Percentiles rank a stretch among this genome's conserved stretches.
Conservation (phyloP, 306 rosid species). For the Vigna angularis region DNA sequence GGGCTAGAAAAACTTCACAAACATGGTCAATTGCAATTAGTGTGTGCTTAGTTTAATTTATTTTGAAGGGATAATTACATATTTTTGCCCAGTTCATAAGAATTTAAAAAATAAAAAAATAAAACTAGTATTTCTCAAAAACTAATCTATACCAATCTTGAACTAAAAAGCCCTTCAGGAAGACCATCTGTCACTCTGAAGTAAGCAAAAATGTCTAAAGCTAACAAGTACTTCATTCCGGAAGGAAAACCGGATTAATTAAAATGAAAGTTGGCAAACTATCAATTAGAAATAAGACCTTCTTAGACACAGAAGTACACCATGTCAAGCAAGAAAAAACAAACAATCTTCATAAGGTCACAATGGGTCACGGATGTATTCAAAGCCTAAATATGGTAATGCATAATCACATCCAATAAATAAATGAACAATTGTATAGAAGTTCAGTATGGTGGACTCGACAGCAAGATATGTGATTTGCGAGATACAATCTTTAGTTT, state of each 20-base stretch:
- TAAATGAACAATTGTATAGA: conserved; percentile 1
- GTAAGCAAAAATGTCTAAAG: conserved; percentile 16
- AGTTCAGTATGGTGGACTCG: conserved; percentile 1
- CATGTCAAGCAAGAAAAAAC: neutral
- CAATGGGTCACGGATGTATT: conserved; percentile 12
- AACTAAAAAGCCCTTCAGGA: conserved; percentile 3
- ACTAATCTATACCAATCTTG: neutral
- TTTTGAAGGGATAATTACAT: neutral
- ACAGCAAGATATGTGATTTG: neutral
- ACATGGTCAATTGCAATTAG: conserved; percentile 12
- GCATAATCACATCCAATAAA: conserved; percentile 12
- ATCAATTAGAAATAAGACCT: conserved; percentile 1
- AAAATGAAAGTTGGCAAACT: conserved; percentile 22
- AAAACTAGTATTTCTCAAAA: neutral
- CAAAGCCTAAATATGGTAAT: conserved; percentile 3
- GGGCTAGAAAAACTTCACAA: conserved; percentile 6
- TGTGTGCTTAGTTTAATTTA: neutral
- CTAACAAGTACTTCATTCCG: conserved; percentile 16
- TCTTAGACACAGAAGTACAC: conserved; percentile 23
- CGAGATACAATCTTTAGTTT: conserved; percentile 1
- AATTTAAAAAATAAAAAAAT: neutral
- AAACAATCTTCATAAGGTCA: conserved; percentile 24
- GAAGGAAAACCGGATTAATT: conserved; percentile 18
- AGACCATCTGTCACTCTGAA: conserved; percentile 17
- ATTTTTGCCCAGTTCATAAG: neutral